Base-by-base conservation (phyloP, 2,329 filamentous ascomycete species). In the Pseudopyrenochaeta lycopersici region DNA sequence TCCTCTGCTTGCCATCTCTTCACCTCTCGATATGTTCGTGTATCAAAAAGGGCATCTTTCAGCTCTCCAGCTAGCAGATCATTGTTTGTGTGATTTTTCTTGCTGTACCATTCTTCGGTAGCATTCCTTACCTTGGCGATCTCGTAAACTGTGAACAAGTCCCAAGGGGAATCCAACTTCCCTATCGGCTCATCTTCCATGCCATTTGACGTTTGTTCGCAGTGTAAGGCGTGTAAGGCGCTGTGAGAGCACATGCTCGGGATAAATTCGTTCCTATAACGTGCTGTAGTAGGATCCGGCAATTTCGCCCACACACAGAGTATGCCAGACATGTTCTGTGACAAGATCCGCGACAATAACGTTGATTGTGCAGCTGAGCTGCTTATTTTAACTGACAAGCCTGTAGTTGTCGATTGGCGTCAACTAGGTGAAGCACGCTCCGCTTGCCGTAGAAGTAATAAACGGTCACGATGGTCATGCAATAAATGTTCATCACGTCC, bases 251-350 rank as follows among this genome's bases (percentile, higher is more conserved):
- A 23, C 50, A 49, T 52, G 12, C 12, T 41, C 1, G 58, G 50
- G 7, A 68, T 39, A n/a, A 49, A 63, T 7, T 62, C 42, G 9
- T 63, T 45, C 30, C 63, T 52, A 42, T 63, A 67, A 58, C 55
- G 64, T 14, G 53, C 43, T 10, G 50, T 39, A 12, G 49, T 50
- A 6, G 57, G 30, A 5, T 60, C 33, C 4, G 60, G 47, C 12
- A 67, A 20, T 10, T 56, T 61, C 30, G 64, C 63, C 64, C 64
- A 67, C 23, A 46, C 38, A 38, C 56, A 64, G 7, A 61, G 12
- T 15, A 67, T 38, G n/a, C 56, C 62, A 14, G 64, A 41, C 64
- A 66, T 67, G 2, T 9, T 55, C 35, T 45, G 35, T 12, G 6
- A 38, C 18, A 17, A 10, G 5, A 10, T 4, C 15, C 12, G 17